Conservation (phyloP, 257 asterid genomes). For the Forsythia viridissima region DNA sequence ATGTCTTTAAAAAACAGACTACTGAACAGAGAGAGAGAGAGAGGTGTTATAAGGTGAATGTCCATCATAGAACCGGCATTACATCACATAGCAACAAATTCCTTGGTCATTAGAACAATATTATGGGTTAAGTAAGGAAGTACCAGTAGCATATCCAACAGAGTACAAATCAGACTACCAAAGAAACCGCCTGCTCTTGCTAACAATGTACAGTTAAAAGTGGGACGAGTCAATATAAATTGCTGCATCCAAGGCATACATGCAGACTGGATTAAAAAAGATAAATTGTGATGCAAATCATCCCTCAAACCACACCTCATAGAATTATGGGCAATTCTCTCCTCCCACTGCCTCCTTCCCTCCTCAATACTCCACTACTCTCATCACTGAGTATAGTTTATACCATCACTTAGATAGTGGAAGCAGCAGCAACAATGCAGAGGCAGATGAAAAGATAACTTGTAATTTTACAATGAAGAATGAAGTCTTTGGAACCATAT, state of each 20-base stretch:
- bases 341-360: background rate
- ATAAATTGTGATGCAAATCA: too few relatives aligned
- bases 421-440: slow-evolving; percentile 2
- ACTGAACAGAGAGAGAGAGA: too few relatives aligned
- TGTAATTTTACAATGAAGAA: background rate
- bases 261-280: background rate
- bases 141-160: background rate
- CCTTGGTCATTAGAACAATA: background rate
- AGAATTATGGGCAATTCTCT: background rate
- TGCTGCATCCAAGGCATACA: background rate
- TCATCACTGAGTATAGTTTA: too few relatives aligned
- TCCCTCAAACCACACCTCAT: background rate
- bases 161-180: background rate
- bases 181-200: background rate
- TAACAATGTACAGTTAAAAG: background rate
- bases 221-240: background rate
- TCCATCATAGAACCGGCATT: background rate
- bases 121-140: background rate
- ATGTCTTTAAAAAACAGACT: background rate
- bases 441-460: background rate
- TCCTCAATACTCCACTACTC: background rate
- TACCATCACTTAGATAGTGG: background rate
- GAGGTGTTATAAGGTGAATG: background rate
- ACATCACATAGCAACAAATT: background rate
- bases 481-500: background rate